Percentiles rank a stretch among this genome's conserved stretches.
Conservation (phyloP, 768 basidiomycete genomes). For the Leccinum longicurvipes region DNA sequence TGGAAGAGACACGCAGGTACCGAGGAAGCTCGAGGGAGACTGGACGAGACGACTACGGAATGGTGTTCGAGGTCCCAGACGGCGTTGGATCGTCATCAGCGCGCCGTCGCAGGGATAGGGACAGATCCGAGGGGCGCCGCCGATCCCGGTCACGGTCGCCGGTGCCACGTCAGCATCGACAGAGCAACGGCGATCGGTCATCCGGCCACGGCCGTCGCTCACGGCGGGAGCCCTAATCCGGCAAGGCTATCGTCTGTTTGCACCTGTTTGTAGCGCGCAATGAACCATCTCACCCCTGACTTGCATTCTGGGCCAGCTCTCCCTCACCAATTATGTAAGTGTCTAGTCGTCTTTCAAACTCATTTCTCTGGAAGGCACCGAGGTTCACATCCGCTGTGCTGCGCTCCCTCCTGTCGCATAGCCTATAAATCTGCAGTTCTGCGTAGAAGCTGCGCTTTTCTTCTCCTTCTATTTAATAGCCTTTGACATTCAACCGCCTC, state of each 20-base stretch:
- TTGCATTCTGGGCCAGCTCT: slow-evolving; percentile 13
- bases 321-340: slow-evolving; percentile 20
- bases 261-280: slow-evolving; percentile 19
- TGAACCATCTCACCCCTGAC: slow-evolving; percentile 7
- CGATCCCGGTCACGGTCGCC: slow-evolving; percentile 27
- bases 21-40: slow-evolving; percentile 36
- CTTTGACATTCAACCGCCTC: slow-evolving; percentile 4
- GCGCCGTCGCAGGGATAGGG: slow-evolving; percentile 47
- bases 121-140: slow-evolving; percentile 29
- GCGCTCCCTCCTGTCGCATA: slow-evolving; percentile 1
- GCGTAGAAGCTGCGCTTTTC: not conserved
- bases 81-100: slow-evolving; percentile 18
- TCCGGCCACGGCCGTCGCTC: slow-evolving; percentile 35
- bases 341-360: slow-evolving; percentile 2
- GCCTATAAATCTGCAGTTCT: slow-evolving; percentile 20
- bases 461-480: not conserved
- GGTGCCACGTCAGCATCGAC: slow-evolving; percentile 17
- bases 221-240: slow-evolving; percentile 11
- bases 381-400: not conserved
- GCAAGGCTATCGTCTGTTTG: slow-evolving; percentile 16
- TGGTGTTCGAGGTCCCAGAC: slow-evolving; percentile 82
- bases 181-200: slow-evolving; percentile 26
- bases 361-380: too few species aligned
- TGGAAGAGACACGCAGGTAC: slow-evolving; percentile 71
- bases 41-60: slow-evolving; percentile 49